phyloP scores from a whole-genome alignment of 2,329 filamentous ascomycete species.

The Phialemoniopsis sp. region DNA sequence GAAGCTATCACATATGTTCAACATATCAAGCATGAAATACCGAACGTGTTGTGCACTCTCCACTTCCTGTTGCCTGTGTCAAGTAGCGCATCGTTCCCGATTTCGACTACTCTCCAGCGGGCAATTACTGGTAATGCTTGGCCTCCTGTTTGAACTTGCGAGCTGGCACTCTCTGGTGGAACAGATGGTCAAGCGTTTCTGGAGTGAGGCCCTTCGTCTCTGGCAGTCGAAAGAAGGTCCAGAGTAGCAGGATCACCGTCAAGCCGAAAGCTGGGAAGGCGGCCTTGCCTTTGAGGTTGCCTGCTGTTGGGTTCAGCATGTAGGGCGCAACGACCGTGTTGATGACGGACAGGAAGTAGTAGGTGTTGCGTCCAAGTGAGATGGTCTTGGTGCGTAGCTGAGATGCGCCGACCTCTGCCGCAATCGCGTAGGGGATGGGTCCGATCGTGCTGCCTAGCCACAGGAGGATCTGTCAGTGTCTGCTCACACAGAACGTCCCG shows the following conservation, averaged over 20 bases:
- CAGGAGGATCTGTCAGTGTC: too few species aligned
- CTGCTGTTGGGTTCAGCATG: conserved; percentile 23
- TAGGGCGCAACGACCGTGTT: conserved; percentile 32
- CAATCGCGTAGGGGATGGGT: conserved; percentile 40
- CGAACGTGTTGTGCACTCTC: too few species aligned
- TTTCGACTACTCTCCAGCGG: too few species aligned
- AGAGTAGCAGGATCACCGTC: conserved; percentile 25
- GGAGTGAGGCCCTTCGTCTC: conserved; percentile 22
- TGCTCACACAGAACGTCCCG: too few species aligned
- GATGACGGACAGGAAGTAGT: conserved; percentile 39
- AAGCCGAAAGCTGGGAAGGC: conserved; percentile 19
- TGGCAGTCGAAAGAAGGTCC: conserved; percentile 46
- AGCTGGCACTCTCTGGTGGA: too few species aligned
- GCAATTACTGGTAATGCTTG: too few species aligned
- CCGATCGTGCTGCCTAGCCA: conserved; percentile 29
- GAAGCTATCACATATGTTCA: too few species aligned
- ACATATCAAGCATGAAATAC: too few species aligned
- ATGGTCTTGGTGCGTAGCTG: conserved; percentile 41
- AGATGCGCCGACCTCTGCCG: conserved; percentile 41
- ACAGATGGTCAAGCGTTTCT: too few species aligned
- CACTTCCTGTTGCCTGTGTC: too few species aligned
- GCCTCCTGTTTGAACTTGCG: too few species aligned
- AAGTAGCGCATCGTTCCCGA: too few species aligned
- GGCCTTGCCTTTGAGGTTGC: conserved; percentile 34
- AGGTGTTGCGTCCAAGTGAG: conserved; percentile 36